Percentiles rank a stretch among this genome's conserved stretches.
Evolutionary conservation across 2,329 filamentous ascomycete species (phyloP).

Genomic region (Phialophora chinensis): DNA sequence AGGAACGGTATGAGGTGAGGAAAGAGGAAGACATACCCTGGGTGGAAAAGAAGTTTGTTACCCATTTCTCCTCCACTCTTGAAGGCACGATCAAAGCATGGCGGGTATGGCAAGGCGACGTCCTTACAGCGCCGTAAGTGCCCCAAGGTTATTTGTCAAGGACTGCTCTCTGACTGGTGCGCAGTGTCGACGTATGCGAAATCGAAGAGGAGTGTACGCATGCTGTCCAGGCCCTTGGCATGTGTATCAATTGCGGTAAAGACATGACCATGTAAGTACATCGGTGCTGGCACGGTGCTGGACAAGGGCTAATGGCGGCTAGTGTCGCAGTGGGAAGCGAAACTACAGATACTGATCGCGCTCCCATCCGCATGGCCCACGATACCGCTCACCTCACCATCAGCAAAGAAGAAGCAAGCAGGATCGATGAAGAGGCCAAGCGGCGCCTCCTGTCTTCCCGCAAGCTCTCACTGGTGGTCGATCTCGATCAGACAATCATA

Average conservation of each 20-base stretch:
- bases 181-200: conserved; percentile 66
- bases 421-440: conserved; percentile 85
- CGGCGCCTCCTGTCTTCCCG: conserved; percentile 76
- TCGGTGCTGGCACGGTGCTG: background rate
- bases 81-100: conserved; percentile 81
- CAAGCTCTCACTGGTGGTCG: conserved; percentile 92
- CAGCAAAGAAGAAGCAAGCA: conserved; percentile 78
- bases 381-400: conserved; percentile 87
- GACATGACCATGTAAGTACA: conserved; percentile 81
- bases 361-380: conserved; percentile 93
- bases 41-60: conserved; percentile 72
- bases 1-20: conserved; percentile 62
- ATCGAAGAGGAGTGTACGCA: conserved; percentile 92
- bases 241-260: conserved; percentile 91
- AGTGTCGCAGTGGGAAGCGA: conserved; percentile 34
- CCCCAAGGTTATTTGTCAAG: background rate
- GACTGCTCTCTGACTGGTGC: conserved; percentile 14
- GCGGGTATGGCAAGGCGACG: conserved; percentile 64
- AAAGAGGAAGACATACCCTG: conserved; percentile 67
- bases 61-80: conserved; percentile 80
- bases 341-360: conserved; percentile 67
- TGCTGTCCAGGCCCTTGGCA: conserved; percentile 85
- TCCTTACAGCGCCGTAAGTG: conserved; percentile 51
- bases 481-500: conserved; percentile 97
- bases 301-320: conserved; percentile 10